These are phyloP conservation scores for Pascua guehoae DNA, from an alignment of 1,284 basidiomycete species.

Conservation along the genomic window DNA sequence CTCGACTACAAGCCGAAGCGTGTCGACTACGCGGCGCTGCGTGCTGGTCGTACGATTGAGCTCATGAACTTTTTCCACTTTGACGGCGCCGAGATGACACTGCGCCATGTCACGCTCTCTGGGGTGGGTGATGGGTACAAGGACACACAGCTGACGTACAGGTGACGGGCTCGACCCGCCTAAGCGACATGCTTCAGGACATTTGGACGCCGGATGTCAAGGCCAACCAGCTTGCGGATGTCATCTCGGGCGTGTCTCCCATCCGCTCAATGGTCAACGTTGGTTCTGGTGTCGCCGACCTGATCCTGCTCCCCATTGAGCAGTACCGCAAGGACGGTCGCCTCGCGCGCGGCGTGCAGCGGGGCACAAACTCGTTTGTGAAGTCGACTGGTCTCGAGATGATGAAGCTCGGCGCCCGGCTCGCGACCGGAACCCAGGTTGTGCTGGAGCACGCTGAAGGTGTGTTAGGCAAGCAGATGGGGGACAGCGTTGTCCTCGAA, in stretches of 20 bases:
- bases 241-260: conserved; percentile 94
- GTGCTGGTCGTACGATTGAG: conserved; percentile 88
- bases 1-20: conserved; percentile 97
- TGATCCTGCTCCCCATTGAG: conserved; percentile 90
- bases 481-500: conserved; percentile 24
- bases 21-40: conserved; percentile 88
- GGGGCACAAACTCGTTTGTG: conserved; percentile 86
- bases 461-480: conserved; percentile 64
- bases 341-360: conserved; percentile 88
- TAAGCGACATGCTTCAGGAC: conserved; percentile 89
- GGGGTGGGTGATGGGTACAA: conserved; percentile 61
- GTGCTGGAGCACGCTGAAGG: conserved; percentile 92
- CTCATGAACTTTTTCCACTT: conserved; percentile 99
- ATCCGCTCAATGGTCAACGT: conserved; percentile 95
- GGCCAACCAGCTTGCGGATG: conserved; percentile 93
- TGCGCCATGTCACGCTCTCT: conserved; percentile 84
- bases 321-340: conserved; percentile 96
- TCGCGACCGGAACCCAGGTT: conserved; percentile 96
- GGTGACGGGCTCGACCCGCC: conserved; percentile 82
- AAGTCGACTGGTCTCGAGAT: conserved; percentile 91
- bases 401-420: conserved; percentile 85
- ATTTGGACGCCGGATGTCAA: conserved; percentile 99
- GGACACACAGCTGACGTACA: conserved; percentile 36
- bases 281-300: conserved; percentile 90
- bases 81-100: conserved; percentile 95